These are phyloP conservation scores for Cyclotella distinguenda DNA, from an alignment of 108 stramenopile genomes.

Conservation along the genomic window DNA sequence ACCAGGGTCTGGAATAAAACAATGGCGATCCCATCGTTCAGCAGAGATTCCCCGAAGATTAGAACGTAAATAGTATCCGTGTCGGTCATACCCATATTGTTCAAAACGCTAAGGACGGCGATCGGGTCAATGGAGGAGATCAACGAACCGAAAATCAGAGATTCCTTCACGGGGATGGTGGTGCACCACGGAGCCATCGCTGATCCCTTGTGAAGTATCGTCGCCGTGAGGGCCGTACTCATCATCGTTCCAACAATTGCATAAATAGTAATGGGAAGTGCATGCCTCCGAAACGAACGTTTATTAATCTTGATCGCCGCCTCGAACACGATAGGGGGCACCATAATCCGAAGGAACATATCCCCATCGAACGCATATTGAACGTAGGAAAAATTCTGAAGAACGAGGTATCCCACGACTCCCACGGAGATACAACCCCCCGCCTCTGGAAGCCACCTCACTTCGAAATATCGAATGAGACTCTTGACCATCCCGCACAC, in stretches of 20 bases:
- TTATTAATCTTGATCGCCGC: conserved; percentile 87
- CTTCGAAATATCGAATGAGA: conserved; percentile 79
- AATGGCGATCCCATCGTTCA: conserved; percentile 95
- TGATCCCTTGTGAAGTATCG: conserved; percentile 69
- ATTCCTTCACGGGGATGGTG: conserved; percentile 73
- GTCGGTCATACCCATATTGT: conserved; percentile 72
- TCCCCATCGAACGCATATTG: conserved; percentile 82
- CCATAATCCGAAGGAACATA: conserved; percentile 86
- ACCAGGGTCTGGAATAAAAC: conserved; percentile 82
- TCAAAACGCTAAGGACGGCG: conserved; percentile 77
- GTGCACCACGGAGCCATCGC: conserved; percentile 30
- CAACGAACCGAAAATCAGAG: conserved; percentile 83
- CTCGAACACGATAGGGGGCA: conserved; percentile 91
- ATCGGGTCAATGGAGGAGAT: conserved; percentile 91
- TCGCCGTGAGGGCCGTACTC: conserved; percentile 72
- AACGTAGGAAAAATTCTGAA: conserved; percentile 71
- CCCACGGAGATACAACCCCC: conserved; percentile 87
- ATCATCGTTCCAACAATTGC: conserved; percentile 81
- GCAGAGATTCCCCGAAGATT: conserved; percentile 92
- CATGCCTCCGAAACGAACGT: conserved; percentile 66
- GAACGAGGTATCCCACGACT: conserved; percentile 67
- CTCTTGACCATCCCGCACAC: conserved; percentile 86
- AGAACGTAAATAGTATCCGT: conserved; percentile 83
- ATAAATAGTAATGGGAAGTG: conserved; percentile 77
- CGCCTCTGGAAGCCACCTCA: conserved; percentile 88